Conservation (phyloP, 495 filamentous ascomycete genomes). For the Zalerion maritima region DNA sequence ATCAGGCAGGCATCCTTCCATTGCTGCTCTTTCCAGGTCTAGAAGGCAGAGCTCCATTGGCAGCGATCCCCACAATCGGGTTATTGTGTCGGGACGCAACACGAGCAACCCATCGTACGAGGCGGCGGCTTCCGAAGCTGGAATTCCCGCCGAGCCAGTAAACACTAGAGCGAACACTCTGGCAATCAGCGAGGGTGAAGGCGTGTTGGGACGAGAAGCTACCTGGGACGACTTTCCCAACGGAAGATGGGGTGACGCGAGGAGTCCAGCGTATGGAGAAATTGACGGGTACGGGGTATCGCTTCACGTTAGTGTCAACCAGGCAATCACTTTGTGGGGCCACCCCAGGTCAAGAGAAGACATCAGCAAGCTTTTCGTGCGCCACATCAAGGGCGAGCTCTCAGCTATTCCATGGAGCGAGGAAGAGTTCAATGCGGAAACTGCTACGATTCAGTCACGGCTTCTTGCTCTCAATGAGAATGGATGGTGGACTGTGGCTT, state of each 20-base stretch:
- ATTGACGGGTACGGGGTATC: constrained; percentile 92
- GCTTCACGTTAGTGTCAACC: constrained; percentile 62
- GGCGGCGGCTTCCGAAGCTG: constrained; percentile 49
- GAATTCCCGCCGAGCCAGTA: constrained; percentile 41
- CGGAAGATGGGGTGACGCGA: constrained; percentile 88
- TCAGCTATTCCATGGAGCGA: constrained; percentile 85
- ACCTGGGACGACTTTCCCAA: constrained; percentile 99
- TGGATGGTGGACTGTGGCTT: constrained; percentile 93
- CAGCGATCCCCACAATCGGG: constrained; percentile 62
- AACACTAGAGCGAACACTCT: constrained; percentile 66
- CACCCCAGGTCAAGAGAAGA: constrained; percentile 51
- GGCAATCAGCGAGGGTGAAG: constrained; percentile 83
- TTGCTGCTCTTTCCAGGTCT: constrained; percentile 10
- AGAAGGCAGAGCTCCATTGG: constrained; percentile 34
- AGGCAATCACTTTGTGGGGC: constrained; percentile 75
- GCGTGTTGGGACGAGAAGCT: constrained; percentile 81
- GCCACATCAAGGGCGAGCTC: constrained; percentile 62
- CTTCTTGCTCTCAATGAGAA: constrained; percentile 63
- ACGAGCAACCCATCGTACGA: constrained; percentile 44
- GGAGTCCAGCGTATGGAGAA: constrained; percentile 82
- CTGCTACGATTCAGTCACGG: constrained; percentile 55
- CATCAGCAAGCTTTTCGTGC: constrained; percentile 63
- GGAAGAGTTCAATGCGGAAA: constrained; percentile 75
- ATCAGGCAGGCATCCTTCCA: too few species aligned
- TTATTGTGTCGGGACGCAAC: constrained; percentile 54